phyloP scores from a whole-genome alignment of 352 stramenopile species.

The Phytophthora vignae region DNA sequence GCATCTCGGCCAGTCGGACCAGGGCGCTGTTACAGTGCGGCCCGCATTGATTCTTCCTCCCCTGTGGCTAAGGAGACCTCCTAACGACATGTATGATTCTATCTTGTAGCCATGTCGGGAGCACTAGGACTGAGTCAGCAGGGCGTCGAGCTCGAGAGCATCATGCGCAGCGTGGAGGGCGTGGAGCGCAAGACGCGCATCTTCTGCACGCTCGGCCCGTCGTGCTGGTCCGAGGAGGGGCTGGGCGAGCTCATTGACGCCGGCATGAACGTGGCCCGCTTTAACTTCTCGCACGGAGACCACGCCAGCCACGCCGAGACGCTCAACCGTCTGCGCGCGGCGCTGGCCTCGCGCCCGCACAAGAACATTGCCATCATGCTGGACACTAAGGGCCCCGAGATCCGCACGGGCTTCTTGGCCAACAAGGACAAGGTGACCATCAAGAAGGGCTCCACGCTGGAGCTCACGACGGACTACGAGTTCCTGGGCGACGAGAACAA shows the following conservation, averaged over 20 bases:
- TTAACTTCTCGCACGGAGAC: slow-evolving; percentile 99
- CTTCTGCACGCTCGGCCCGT: slow-evolving; percentile 89
- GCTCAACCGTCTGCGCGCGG: slow-evolving; percentile 68
- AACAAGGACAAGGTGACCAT: slow-evolving; percentile 63
- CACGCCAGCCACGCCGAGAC: slow-evolving; percentile 86
- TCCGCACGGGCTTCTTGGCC: slow-evolving; percentile 91
- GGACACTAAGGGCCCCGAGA: slow-evolving; percentile 97
- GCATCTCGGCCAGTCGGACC: slow-evolving; percentile 32
- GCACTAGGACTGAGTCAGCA: slow-evolving; percentile 38
- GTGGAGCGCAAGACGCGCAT: slow-evolving; percentile 85
- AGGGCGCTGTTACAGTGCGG: slow-evolving; percentile 41
- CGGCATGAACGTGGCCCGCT: slow-evolving; percentile 97
- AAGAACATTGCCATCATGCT: slow-evolving; percentile 94
- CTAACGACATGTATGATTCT: slow-evolving; percentile 3
- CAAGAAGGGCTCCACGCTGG: slow-evolving; percentile 63
- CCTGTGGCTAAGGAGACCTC: not conserved
- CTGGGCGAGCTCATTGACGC: slow-evolving; percentile 89
- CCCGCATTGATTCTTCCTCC: not conserved
- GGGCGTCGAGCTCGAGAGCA: slow-evolving; percentile 44
- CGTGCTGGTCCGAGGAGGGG: slow-evolving; percentile 94
- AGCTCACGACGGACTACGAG: slow-evolving; percentile 70
- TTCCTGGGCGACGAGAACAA: slow-evolving; percentile 37
- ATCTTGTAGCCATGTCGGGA: slow-evolving; percentile 40
- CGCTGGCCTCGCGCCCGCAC: slow-evolving; percentile 65
- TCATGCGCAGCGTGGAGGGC: slow-evolving; percentile 45